Evolutionary conservation across 1,284 basidiomycete species (phyloP).

Genomic region (Pisolithus thermaeus): DNA sequence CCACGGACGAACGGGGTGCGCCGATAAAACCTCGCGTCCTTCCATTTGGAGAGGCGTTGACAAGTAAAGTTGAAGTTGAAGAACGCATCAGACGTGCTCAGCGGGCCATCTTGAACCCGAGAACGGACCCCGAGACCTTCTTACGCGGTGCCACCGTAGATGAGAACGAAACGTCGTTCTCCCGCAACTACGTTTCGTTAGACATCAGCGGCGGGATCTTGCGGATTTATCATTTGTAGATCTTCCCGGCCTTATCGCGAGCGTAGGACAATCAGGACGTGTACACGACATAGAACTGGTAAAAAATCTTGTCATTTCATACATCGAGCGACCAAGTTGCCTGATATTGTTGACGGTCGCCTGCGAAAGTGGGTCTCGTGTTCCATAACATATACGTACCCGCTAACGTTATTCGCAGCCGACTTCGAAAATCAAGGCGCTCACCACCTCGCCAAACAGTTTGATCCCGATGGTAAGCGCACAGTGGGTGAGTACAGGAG

Average conservation of each 20-base stretch:
- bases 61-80: constrained; percentile 47
- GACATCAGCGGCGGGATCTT: constrained; percentile 56
- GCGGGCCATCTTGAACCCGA: constrained; percentile 58
- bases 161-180: constrained; percentile 43
- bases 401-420: constrained; percentile 32
- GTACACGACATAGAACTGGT: constrained; percentile 51
- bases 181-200: constrained; percentile 52
- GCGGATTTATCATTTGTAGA: constrained; percentile 58
- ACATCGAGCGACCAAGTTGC: constrained; percentile 53
- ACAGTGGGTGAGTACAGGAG: constrained; percentile 55
- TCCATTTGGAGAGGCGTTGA: constrained; percentile 46
- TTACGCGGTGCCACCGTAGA: constrained; percentile 31
- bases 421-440: constrained; percentile 68
- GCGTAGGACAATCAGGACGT: constrained; percentile 42
- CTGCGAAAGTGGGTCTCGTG: constrained; percentile 48
- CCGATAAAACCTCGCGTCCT: constrained; percentile 30
- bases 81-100: constrained; percentile 60
- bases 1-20: constrained; percentile 35
- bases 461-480: constrained; percentile 35
- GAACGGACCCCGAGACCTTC: constrained; percentile 27
- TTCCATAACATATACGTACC: not conserved
- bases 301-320: constrained; percentile 45
- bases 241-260: constrained; percentile 56
- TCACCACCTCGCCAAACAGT: constrained; percentile 43
- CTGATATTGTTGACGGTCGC: constrained; percentile 63